Percentiles rank a stretch among this genome's conserved stretches.
These are phyloP conservation scores for Aspergillus brasiliensis DNA, from an alignment of 2,329 filamentous ascomycete genomes.

Conservation along the genomic window DNA sequence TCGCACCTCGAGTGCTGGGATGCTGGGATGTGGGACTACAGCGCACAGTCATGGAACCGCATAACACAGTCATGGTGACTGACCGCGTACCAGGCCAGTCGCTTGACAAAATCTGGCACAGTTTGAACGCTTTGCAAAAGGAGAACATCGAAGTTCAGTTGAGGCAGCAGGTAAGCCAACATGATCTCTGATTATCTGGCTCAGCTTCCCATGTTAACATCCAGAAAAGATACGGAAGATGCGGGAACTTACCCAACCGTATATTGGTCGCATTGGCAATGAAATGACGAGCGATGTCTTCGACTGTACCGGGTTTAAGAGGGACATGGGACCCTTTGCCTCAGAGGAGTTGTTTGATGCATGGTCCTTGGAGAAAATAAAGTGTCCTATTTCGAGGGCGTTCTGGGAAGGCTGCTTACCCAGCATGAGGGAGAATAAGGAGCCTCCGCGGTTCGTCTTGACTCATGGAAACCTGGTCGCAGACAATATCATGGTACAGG, in stretches of 20 bases:
- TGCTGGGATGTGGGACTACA: slow-evolving; percentile 1
- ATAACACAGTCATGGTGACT: slow-evolving; percentile 16
- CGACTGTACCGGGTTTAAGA: slow-evolving; percentile 10
- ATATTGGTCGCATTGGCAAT: slow-evolving; percentile 19
- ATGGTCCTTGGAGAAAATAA: slow-evolving; percentile 18
- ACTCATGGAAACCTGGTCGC: slow-evolving; percentile 1
- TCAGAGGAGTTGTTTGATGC: slow-evolving; percentile 23
- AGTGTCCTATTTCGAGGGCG: slow-evolving; percentile 15
- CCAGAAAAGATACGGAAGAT: slow-evolving; percentile 11
- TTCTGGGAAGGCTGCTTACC: slow-evolving; percentile 17
- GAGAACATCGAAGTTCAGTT: slow-evolving; percentile 18
- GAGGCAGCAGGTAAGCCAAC: slow-evolving; percentile 12
- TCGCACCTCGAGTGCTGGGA: not conserved
- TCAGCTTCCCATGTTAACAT: not conserved
- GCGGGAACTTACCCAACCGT: slow-evolving; percentile 2
- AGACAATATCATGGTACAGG: slow-evolving; percentile 33
- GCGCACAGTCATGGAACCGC: not conserved
- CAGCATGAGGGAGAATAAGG: slow-evolving; percentile 6
- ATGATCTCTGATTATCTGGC: no score
- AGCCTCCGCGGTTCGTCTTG: slow-evolving; percentile 18
- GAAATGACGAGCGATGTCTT: slow-evolving; percentile 17
- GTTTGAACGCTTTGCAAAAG: slow-evolving; percentile 16
- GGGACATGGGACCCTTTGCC: slow-evolving; percentile 27
- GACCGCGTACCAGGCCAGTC: slow-evolving; percentile 23
- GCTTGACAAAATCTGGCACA: slow-evolving; percentile 22